Conservation (phyloP, 306 rosid species). For the Castanea mollissima region DNA sequence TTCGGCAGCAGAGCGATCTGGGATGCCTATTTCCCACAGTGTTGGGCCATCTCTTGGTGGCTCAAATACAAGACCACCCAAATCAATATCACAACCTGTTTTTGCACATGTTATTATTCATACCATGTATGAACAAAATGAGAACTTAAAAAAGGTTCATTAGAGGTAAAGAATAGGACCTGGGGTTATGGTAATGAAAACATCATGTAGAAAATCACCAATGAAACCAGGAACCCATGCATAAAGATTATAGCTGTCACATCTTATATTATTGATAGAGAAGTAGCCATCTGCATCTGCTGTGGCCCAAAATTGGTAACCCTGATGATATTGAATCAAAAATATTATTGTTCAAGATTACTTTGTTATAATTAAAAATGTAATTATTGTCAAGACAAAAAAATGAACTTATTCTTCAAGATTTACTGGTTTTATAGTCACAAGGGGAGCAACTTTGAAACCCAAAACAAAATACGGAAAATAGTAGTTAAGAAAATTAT, state of each 20-base stretch:
- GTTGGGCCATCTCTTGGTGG: constrained; percentile 90
- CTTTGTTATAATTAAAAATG: no score
- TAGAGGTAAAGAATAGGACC: constrained; percentile 29
- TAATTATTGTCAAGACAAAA: no score
- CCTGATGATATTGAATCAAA: constrained; percentile 32
- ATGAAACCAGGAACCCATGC: constrained; percentile 83
- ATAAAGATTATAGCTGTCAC: constrained; percentile 54
- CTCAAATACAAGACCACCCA: constrained; percentile 64
- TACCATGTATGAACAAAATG: background rate
- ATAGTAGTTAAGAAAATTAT: no score
- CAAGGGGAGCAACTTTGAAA: no score
- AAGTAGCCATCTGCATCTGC: constrained; percentile 68
- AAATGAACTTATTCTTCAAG: no score
- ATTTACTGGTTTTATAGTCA: no score
- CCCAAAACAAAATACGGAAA: no score
- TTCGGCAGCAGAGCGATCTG: constrained; percentile 84
- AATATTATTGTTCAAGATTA: no score
- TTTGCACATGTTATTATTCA: constrained; percentile 7
- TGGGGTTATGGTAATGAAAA: constrained; percentile 48
- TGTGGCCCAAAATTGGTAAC: constrained; percentile 79
- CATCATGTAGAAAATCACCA: constrained; percentile 66
- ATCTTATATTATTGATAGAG: constrained; percentile 40
- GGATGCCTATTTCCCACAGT: constrained; percentile 91
- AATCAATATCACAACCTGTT: constrained; percentile 52
- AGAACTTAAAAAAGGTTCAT: background rate